These are phyloP conservation scores for Arthrobotrys iridis DNA, from an alignment of 2,329 filamentous ascomycete species.

Conservation along the genomic window DNA sequence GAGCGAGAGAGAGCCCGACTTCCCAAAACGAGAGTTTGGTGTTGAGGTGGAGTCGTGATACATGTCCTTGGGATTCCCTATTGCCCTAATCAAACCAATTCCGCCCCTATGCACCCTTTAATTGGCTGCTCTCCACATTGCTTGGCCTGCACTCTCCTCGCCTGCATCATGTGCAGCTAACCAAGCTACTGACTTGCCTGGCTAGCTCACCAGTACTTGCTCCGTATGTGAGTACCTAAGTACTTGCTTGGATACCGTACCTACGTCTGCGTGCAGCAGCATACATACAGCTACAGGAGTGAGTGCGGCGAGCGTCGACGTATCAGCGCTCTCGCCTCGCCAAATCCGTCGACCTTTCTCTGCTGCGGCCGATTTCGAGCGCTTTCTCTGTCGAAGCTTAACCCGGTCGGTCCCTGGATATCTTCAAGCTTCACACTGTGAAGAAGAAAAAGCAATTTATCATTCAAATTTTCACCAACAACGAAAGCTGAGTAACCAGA, in stretches of 20 bases:
- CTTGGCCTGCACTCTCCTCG: neutral
- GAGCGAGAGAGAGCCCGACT: slow-evolving; percentile 20
- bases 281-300: neutral
- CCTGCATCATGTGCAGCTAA: slow-evolving; percentile 33
- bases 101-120: neutral
- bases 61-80: slow-evolving; percentile 2
- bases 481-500: too few species aligned
- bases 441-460: neutral
- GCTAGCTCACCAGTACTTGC: neutral
- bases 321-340: neutral
- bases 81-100: slow-evolving; percentile 29
- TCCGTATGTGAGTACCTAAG: too few species aligned
- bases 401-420: neutral
- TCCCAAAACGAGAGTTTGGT: slow-evolving; percentile 32
- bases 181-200: neutral
- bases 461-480: too few species aligned
- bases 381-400: neutral
- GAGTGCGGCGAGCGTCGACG: too few species aligned
- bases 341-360: neutral
- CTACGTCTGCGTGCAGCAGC: slow-evolving; percentile 17
- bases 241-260: neutral
- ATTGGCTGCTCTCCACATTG: slow-evolving; percentile 26
- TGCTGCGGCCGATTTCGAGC: neutral
- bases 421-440: neutral
- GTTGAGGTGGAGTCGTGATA: slow-evolving; percentile 23